Percentiles rank a stretch among this genome's conserved stretches.
These are phyloP conservation scores for Beauveria sp. DNA, from an alignment of 2,329 filamentous ascomycete genomes.

Conservation along the genomic window DNA sequence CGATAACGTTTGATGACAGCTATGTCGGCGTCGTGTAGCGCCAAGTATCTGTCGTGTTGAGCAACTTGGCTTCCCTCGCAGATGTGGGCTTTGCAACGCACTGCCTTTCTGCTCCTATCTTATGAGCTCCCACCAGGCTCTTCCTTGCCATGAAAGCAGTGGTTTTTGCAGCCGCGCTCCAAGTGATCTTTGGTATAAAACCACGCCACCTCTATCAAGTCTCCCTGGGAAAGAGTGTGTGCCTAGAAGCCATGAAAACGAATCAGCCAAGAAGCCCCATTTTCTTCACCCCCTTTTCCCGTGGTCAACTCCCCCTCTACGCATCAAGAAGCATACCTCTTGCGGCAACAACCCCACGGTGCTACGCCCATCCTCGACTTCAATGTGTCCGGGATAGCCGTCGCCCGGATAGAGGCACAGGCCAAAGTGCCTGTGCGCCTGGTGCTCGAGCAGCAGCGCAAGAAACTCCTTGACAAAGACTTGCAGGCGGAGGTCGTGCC, in stretches of 20 bases:
- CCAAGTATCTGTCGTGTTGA: no score
- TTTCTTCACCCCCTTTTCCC: no score
- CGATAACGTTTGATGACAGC: no score
- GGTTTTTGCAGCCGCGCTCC: not conserved
- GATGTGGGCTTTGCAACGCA: no score
- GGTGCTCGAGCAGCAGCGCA: not conserved
- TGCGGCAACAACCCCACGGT: not conserved
- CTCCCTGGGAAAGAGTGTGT: not conserved
- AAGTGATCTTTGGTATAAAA: slow-evolving; percentile 4
- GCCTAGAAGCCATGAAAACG: not conserved
- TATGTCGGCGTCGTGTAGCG: no score
- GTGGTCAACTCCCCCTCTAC: no score
- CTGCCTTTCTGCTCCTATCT: no score
- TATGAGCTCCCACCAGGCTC: not conserved
- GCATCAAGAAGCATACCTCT: not conserved
- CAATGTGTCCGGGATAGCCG: slow-evolving; percentile 2
- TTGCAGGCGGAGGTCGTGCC: not conserved
- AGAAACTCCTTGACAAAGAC: slow-evolving; percentile 5
- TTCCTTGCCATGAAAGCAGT: not conserved
- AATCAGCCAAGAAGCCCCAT: not conserved
- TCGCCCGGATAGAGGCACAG: slow-evolving; percentile 1
- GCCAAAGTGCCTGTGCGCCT: not conserved
- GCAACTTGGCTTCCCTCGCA: no score
- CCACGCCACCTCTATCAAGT: slow-evolving; percentile 1
- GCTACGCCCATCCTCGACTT: not conserved